Conservation (phyloP, 345 rosid species). For the Geranium brycei region DNA sequence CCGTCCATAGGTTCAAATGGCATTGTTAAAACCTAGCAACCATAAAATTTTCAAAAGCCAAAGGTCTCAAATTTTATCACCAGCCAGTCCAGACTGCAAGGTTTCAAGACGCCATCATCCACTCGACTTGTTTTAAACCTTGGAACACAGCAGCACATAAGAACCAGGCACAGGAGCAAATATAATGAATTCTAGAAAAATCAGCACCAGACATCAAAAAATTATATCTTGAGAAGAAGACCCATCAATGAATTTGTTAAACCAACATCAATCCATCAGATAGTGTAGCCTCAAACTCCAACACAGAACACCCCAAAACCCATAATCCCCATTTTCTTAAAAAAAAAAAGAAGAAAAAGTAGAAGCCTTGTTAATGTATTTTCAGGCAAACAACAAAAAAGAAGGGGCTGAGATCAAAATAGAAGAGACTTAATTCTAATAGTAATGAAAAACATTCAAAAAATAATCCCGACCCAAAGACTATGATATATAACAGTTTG, state of each 20-base stretch:
- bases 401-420: neutral
- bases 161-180: neutral
- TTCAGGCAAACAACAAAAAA: neutral
- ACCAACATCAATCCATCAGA: neutral
- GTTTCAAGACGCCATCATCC: neutral
- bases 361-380: neutral
- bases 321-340: neutral
- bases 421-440: neutral
- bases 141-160: neutral
- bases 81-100: conserved; percentile 13
- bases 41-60: conserved; percentile 14
- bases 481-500: neutral
- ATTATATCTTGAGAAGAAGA: neutral
- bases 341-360: no score
- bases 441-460: no score
- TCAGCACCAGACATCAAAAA: neutral
- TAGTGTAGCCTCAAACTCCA: neutral
- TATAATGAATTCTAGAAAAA: neutral
- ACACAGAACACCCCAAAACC: neutral
- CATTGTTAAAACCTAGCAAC: conserved; percentile 23
- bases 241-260: neutral
- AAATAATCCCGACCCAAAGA: neutral
- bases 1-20: conserved; percentile 58
- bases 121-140: no score
- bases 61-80: conserved; percentile 10